These are phyloP conservation scores for Coemansia sp. DNA, from an alignment of 192 early-diverging fungal species.

Conservation along the genomic window DNA sequence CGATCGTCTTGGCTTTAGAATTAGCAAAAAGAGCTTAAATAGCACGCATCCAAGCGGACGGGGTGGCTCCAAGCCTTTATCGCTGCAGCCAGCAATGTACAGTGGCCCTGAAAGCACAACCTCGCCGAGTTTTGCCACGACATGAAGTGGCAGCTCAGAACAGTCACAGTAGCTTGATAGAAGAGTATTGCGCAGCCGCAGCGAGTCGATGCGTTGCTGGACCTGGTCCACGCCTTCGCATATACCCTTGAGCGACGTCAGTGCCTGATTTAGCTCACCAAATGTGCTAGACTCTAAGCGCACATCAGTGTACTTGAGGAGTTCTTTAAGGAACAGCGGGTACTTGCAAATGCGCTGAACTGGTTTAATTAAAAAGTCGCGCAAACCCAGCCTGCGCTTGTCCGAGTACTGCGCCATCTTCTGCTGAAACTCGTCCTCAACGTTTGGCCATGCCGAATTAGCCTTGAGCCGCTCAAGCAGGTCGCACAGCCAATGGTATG, in stretches of 20 bases:
- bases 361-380: slow-evolving; percentile 62
- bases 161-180: slow-evolving; percentile 39
- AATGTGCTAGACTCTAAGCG: slow-evolving; percentile 18
- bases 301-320: slow-evolving; percentile 56
- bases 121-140: slow-evolving; percentile 39
- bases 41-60: slow-evolving; percentile 60
- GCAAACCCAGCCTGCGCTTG: slow-evolving; percentile 29
- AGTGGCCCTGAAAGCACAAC: slow-evolving; percentile 45
- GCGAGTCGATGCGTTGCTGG: slow-evolving; percentile 36
- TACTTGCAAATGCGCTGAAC: slow-evolving; percentile 92
- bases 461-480: slow-evolving; percentile 27
- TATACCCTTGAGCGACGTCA: slow-evolving; percentile 21
- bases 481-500: slow-evolving; percentile 35
- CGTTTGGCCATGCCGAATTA: slow-evolving; percentile 33
- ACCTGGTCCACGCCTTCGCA: slow-evolving; percentile 41
- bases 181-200: slow-evolving; percentile 26
- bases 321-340: slow-evolving; percentile 72
- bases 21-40: slow-evolving; percentile 61
- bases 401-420: slow-evolving; percentile 20
- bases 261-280: slow-evolving; percentile 21
- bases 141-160: slow-evolving; percentile 31
- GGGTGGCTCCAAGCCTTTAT: slow-evolving; percentile 3
- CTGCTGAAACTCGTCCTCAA: slow-evolving; percentile 23
- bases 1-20: slow-evolving; percentile 57
- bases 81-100: slow-evolving; percentile 19